Base-by-base conservation (phyloP, 2,329 filamentous ascomycete species). In the Sporothrix inflata region DNA sequence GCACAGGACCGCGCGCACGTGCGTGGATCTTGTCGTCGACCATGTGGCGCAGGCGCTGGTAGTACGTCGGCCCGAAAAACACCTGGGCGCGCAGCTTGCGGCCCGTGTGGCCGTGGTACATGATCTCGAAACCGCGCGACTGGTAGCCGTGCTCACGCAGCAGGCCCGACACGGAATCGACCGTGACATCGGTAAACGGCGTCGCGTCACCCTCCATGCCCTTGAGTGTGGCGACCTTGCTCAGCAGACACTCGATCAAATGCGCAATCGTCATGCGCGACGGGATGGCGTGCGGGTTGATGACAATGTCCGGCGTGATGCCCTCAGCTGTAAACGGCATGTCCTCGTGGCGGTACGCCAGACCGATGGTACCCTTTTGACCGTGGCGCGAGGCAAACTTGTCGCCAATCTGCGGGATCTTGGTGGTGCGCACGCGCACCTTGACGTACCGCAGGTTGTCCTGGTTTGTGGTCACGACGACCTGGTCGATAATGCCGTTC, bases 241-340 rank as follows among this genome's bases (percentile, higher is more conserved):
- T 97, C 72, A 99, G 88, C 77, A 98, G 88, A 87, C 96, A 99
- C 86, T 99, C 96, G 81, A 99, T 97, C 89, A 99, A 94, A 87
- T 99, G 96, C 78, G 96, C 96, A 90, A 99, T 99, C 2, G 97
- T 99, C 96, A 99, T 99, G 89, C 96, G 96, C 71, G 96, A 99
- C 0, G 96, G 96, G 88, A 99, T 99, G 80, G 96, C 97, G 87
- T 99, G 96, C 0, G 96, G 96, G 82, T 99, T 99, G 86, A 99
- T 98, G 82, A 99, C 98, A 75, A 99, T 87, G 82, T 99, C 97
- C 0, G 97, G 96, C 0, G 92, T 92, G 70, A 99, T 88, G 78
- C 97, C 96, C 80, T 98, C 94, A 49, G 90, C 86, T 3, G 94
- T 96, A 82, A 99, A 99, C 0, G 97, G 97, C 97, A 99, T 99